Evolutionary conservation across 352 stramenopile species (phyloP).

Genomic region (Globisporangium recalcitrans): DNA sequence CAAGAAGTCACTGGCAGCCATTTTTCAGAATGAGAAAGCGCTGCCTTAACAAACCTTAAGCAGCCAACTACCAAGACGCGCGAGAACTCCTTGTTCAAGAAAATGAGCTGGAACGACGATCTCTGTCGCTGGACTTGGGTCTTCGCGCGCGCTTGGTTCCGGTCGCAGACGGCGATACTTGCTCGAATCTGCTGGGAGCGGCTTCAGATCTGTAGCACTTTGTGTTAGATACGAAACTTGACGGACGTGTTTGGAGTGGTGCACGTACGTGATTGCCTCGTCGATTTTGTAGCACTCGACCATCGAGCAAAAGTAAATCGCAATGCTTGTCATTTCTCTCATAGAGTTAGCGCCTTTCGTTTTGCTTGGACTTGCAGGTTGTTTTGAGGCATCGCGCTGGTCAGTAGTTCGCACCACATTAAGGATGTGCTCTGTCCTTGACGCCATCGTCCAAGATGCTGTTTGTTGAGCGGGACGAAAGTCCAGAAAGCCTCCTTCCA

Average conservation of each 20-base stretch:
- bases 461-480: slow-evolving; percentile 5
- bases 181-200: background rate
- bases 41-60: background rate
- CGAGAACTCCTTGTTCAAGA: too few species aligned
- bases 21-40: too few species aligned
- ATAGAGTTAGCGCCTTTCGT: slow-evolving; percentile 27
- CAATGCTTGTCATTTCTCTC: slow-evolving; percentile 19
- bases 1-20: too few species aligned
- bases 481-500: background rate
- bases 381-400: background rate
- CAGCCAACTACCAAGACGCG: background rate
- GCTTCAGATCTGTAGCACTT: background rate
- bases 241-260: background rate
- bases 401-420: background rate
- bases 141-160: background rate
- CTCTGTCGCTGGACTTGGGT: background rate
- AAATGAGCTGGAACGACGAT: background rate
- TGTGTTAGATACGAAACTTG: background rate
- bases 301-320: slow-evolving; percentile 42
- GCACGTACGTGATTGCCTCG: slow-evolving; percentile 9
- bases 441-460: slow-evolving; percentile 32
- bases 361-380: slow-evolving; percentile 7
- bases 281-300: slow-evolving; percentile 51
- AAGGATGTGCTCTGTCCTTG: slow-evolving; percentile 27
- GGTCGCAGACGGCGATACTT: background rate